These are phyloP conservation scores for Dacryopinax spathularia DNA, from an alignment of 768 basidiomycete species.

Conservation along the genomic window DNA sequence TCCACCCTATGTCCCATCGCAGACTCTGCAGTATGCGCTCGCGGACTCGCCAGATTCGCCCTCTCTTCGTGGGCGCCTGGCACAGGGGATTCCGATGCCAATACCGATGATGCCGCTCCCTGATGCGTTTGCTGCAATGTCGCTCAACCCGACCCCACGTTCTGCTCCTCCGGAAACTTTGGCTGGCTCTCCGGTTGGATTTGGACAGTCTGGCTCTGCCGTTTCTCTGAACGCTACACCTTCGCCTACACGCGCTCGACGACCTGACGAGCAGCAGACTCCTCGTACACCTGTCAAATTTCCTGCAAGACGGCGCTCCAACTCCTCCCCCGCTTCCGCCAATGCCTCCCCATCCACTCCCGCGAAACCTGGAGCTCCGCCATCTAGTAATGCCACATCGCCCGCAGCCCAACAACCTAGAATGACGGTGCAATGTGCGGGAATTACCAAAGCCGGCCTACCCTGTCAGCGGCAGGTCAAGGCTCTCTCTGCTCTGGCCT, in stretches of 20 bases:
- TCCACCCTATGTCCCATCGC: too few relatives aligned
- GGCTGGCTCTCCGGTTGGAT: not conserved
- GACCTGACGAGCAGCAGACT: not conserved
- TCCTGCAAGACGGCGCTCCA: not conserved
- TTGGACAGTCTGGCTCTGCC: not conserved
- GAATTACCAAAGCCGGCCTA: slow-evolving; percentile 48
- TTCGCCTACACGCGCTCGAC: not conserved
- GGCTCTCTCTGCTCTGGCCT: slow-evolving; percentile 22
- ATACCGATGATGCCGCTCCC: not conserved
- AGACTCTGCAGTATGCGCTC: not conserved
- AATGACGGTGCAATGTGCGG: slow-evolving; percentile 38
- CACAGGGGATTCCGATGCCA: not conserved
- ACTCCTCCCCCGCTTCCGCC: not conserved
- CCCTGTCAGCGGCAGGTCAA: slow-evolving; percentile 50
- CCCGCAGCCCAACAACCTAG: not conserved
- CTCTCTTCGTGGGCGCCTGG: not conserved
- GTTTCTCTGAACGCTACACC: not conserved
- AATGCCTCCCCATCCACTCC: not conserved
- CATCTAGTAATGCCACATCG: too few relatives aligned
- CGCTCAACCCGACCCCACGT: not conserved
- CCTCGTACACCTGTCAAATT: not conserved
- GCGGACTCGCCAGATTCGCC: not conserved
- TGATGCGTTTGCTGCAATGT: not conserved
- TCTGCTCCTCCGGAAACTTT: not conserved
- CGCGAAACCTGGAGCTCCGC: not conserved